Base-by-base conservation (phyloP, 106 monocot genomes). In the Alisma plantagoaquatica region DNA sequence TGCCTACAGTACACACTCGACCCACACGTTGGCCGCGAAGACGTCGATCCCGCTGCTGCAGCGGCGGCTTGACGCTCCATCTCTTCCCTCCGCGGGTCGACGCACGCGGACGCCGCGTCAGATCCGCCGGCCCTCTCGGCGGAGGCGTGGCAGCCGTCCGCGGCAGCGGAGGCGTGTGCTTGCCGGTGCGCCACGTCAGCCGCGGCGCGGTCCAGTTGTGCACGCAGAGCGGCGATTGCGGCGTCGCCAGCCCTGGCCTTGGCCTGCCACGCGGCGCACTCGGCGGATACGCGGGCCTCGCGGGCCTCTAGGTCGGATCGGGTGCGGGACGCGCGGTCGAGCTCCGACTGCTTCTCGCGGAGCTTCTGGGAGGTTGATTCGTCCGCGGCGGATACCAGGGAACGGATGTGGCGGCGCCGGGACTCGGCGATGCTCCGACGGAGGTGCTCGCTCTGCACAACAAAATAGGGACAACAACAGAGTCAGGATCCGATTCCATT, bases 211-310 rank as follows among this genome's bases (percentile, higher is more conserved):
- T 83, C 79, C 22, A 98, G 70, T 33, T 86, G 82, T 21, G 74
- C 70, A 50, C 77, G 84, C 31, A 90, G 77, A 10, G 68, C 47
- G 1, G 72, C 65, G 10, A 77, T 90, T 15, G 73, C 44, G 22
- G 74, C 73, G 46, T 98, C 79, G 19, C 90, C 71, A 2, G 78
- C 67, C 45, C 75, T 46, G 9, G 98, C 98, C 57, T 75, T 85
- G 16, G 79, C 63, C 58, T 98, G 90, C 89, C 90, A 82, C 27
- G 85, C 67, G 57, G 63, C 57, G 42, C 66, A 49, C 63, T 98
- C 90, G 12, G 78, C 47, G 7, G 67, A 33, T 8, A 98, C 71
- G 19, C 67, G 63, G 9, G 61, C 56, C 22, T 90, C 57, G 3
- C 76, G 73, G 33, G 70, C 62, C 65, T 90, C 90, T 46, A 98